A percentile compares a stretch with the other conserved stretches of the same genome.
Evolutionary conservation across 306 rosid species (phyloP).

Genomic region (Glycine tomentella): DNA sequence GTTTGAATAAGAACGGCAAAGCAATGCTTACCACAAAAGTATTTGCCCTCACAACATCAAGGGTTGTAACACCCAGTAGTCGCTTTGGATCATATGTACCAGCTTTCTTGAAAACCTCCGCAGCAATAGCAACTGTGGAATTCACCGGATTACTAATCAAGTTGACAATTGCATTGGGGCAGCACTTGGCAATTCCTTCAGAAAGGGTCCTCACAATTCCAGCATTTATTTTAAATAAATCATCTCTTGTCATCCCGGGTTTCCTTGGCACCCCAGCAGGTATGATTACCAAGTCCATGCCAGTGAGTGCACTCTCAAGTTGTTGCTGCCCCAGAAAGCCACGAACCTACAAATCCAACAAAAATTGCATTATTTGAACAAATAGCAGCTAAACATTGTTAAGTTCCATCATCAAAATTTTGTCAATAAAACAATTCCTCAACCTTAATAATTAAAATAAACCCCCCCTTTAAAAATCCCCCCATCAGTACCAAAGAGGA

Average conservation of each 20-base stretch:
- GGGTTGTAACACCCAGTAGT: conserved; percentile 91
- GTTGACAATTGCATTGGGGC: conserved; percentile 91
- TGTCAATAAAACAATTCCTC: conserved; percentile 15
- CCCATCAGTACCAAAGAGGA: not conserved
- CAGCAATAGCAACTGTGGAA: conserved; percentile 93
- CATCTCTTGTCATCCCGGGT: conserved; percentile 99
- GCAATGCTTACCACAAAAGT: conserved; percentile 83
- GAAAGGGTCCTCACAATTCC: conserved; percentile 90
- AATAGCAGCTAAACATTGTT: conserved; percentile 21
- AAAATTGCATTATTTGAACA: conserved; percentile 6
- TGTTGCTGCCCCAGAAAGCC: conserved; percentile 87
- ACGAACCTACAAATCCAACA: conserved; percentile 67
- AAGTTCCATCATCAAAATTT: not conserved
- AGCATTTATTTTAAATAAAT: conserved; percentile 90
- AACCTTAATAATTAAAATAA: conserved; percentile 7
- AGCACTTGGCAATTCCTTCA: conserved; percentile 82
- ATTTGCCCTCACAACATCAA: conserved; percentile 93
- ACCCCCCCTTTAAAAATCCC: not conserved
- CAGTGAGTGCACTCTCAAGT: conserved; percentile 88
- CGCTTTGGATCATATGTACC: conserved; percentile 91
- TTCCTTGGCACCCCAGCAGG: conserved; percentile 97
- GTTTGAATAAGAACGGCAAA: conserved; percentile 18
- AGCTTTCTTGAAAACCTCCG: conserved; percentile 94
- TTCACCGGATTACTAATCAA: conserved; percentile 97
- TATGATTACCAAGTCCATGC: conserved; percentile 86